Conservation (phyloP, 768 basidiomycete genomes). For the Multifurca ochricompacta region DNA sequence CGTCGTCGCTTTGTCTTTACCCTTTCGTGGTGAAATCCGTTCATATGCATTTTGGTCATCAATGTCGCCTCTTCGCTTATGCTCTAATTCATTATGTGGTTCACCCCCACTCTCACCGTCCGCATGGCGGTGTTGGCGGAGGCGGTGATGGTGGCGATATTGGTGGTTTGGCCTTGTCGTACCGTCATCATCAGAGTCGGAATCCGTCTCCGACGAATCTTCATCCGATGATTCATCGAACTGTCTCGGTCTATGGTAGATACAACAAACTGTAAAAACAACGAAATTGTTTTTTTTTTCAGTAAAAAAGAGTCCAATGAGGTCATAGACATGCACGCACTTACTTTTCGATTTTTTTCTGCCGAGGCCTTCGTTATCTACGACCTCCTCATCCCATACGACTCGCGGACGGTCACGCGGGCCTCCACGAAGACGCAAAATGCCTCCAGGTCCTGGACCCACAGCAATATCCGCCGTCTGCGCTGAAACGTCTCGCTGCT, state of each 20-base stretch:
- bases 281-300: neutral
- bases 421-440: conserved; percentile 9
- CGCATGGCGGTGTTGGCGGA: no score
- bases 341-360: conserved; percentile 91
- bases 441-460: neutral
- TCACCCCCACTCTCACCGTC: neutral
- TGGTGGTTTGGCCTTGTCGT: conserved; percentile 2
- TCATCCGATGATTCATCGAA: conserved; percentile 81
- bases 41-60: conserved; percentile 15
- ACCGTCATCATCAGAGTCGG: conserved; percentile 24
- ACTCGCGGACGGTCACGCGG: conserved; percentile 40
- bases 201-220: conserved; percentile 41
- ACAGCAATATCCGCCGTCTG: neutral
- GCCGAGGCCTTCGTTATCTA: conserved; percentile 82
- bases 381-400: conserved; percentile 56
- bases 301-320: no score
- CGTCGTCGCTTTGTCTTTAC: conserved; percentile 11
- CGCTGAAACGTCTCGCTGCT: neutral
- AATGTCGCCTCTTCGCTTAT: neutral
- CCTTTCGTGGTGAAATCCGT: conserved; percentile 4
- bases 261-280: conserved; percentile 77
- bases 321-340: conserved; percentile 30
- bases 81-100: neutral
- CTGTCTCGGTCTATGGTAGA: conserved; percentile 74
- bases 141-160: neutral